Conservation (phyloP, 768 basidiomycete species). For the Serendipita sp. region DNA sequence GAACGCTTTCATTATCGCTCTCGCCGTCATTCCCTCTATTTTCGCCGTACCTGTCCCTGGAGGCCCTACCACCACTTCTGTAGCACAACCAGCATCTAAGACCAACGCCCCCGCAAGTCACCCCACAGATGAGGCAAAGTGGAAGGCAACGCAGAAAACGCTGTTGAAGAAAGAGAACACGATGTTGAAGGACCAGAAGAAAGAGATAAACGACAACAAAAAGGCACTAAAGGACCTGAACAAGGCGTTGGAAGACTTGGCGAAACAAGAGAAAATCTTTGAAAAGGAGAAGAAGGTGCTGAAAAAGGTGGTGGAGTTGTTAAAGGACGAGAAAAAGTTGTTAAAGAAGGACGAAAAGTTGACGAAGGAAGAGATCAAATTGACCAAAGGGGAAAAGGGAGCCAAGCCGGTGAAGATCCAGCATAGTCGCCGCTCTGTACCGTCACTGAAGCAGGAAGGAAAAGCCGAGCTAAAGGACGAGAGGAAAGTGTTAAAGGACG, state of each 20-base stretch:
- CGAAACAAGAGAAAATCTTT: neutral
- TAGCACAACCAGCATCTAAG: neutral
- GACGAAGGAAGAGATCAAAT: neutral
- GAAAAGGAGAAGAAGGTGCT: neutral
- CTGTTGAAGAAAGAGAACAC: too few relatives aligned
- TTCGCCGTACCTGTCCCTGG: neutral
- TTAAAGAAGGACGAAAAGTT: too few relatives aligned
- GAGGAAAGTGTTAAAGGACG: neutral
- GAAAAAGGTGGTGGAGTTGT: neutral
- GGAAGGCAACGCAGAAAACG: too few relatives aligned
- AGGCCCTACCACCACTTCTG: neutral
- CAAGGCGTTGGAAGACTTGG: neutral
- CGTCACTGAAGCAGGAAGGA: too few relatives aligned
- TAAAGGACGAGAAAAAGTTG: neutral
- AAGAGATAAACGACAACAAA: neutral
- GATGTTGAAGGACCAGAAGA: too few relatives aligned
- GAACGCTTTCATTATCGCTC: conserved; percentile 3
- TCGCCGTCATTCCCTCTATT: conserved; percentile 3
- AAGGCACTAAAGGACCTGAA: neutral
- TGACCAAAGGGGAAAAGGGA: neutral
- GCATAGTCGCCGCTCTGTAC: too few relatives aligned
- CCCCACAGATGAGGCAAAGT: too few relatives aligned
- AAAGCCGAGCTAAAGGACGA: neutral
- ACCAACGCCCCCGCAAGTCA: neutral
- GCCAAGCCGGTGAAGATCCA: too few relatives aligned